Evolutionary conservation across 768 basidiomycete species (phyloP).

Genomic region (Suillus clintonianus): DNA sequence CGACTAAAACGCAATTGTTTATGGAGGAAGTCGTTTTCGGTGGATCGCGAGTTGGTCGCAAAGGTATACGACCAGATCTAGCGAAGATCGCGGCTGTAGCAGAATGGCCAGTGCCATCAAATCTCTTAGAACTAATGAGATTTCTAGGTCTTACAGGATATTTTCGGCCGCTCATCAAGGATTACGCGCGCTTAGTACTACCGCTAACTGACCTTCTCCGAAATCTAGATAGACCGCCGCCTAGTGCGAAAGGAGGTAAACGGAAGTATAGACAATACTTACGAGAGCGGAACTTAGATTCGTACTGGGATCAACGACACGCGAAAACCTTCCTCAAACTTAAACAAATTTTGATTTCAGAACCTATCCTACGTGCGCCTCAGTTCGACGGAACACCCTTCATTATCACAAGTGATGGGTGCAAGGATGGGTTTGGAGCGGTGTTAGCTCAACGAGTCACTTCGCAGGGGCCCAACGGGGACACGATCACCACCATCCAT

Average conservation of each 20-base stretch:
- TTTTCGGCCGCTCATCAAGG: background rate
- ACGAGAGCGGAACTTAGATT: conserved; percentile 13
- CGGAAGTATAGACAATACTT: conserved; percentile 25
- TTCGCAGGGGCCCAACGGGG: conserved; percentile 19
- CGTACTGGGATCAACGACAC: background rate
- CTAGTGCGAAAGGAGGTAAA: background rate
- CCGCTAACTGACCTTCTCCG: background rate
- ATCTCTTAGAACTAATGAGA: background rate
- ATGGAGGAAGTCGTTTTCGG: background rate
- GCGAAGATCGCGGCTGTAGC: no score
- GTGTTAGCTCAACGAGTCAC: conserved; percentile 7
- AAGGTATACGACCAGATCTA: background rate
- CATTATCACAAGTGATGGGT: no score
- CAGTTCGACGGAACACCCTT: no score
- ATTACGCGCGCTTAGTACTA: background rate
- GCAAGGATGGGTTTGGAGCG: no score
- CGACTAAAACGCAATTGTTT: background rate
- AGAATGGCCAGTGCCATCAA: background rate
- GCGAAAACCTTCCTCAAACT: no score
- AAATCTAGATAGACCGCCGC: background rate
- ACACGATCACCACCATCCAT: conserved; percentile 9
- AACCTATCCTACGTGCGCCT: no score
- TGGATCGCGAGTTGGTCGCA: background rate
- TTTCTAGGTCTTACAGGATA: conserved; percentile 4
- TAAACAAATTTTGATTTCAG: no score